Evolutionary conservation across 768 basidiomycete genomes (phyloP).

Genomic region (Hortiboletus campestris): DNA sequence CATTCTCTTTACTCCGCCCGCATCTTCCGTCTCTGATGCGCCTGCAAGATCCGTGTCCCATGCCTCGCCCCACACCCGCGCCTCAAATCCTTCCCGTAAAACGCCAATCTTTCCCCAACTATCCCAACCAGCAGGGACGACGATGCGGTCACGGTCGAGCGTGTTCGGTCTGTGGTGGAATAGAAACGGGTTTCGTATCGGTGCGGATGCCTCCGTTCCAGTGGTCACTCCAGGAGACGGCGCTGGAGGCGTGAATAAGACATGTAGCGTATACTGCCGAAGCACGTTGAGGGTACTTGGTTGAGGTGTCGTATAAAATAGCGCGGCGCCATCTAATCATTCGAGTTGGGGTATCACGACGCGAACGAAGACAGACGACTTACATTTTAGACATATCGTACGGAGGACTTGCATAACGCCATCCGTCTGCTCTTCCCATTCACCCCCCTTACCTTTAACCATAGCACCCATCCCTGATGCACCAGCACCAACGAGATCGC

Average conservation of each 20-base stretch:
- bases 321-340: constrained; percentile 78
- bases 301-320: constrained; percentile 88
- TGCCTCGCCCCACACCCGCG: constrained; percentile 72
- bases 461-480: constrained; percentile 83
- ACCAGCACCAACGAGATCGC: constrained; percentile 64
- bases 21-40: constrained; percentile 39
- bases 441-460: constrained; percentile 88
- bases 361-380: constrained; percentile 30
- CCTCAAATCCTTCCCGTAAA: constrained; percentile 88
- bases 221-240: constrained; percentile 42
- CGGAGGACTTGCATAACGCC: constrained; percentile 94
- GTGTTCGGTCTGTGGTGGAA: constrained; percentile 88
- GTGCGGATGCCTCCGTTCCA: constrained; percentile 39
- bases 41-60: constrained; percentile 72
- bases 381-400: constrained; percentile 90
- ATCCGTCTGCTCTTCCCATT: constrained; percentile 96
- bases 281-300: constrained; percentile 74
- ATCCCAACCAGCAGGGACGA: constrained; percentile 97
- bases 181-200: constrained; percentile 77
- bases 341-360: not conserved
- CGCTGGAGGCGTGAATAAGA: constrained; percentile 62
- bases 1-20: constrained; percentile 58
- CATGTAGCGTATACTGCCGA: constrained; percentile 77
- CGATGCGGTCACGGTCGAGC: constrained; percentile 87
- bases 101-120: constrained; percentile 95